Conservation (phyloP, 371 early-diverging fungal species). For the Mucor lusitanicus region DNA sequence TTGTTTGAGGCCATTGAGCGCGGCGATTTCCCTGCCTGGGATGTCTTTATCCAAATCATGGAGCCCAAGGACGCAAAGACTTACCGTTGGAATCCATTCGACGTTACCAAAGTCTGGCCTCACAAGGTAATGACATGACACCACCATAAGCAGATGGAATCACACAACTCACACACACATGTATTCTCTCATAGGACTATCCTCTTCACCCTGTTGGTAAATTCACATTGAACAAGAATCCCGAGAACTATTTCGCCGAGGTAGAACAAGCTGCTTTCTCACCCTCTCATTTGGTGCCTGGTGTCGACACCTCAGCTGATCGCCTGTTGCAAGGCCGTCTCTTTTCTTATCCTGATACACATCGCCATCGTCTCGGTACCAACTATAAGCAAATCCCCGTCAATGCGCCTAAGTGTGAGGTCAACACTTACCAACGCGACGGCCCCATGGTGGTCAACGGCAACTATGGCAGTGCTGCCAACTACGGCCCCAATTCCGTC, state of each 20-base stretch:
- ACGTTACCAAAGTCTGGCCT: slow-evolving; percentile 83
- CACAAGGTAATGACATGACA: slow-evolving; percentile 45
- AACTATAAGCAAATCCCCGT: slow-evolving; percentile 79
- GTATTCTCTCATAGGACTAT: slow-evolving; percentile 55
- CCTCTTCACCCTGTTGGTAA: slow-evolving; percentile 73
- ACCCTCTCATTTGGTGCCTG: slow-evolving; percentile 73
- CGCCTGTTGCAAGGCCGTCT: slow-evolving; percentile 78
- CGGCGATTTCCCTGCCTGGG: slow-evolving; percentile 76
- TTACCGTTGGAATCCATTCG: slow-evolving; percentile 76
- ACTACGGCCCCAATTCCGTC: slow-evolving; percentile 77
- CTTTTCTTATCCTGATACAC: slow-evolving; percentile 80
- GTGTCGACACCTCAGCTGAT: slow-evolving; percentile 70
- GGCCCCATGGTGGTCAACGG: slow-evolving; percentile 53
- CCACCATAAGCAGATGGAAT: background rate
- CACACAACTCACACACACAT: background rate
- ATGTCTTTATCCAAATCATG: slow-evolving; percentile 75
- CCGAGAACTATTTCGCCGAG: slow-evolving; percentile 79
- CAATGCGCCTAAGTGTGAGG: slow-evolving; percentile 55
- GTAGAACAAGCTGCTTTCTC: slow-evolving; percentile 79
- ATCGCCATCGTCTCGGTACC: slow-evolving; percentile 75
- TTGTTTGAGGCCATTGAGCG: slow-evolving; percentile 71
- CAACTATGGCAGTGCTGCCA: slow-evolving; percentile 66
- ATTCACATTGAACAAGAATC: slow-evolving; percentile 73
- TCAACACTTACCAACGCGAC: slow-evolving; percentile 69
- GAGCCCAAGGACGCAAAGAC: slow-evolving; percentile 67